phyloP scores from a whole-genome alignment of 129 eudicot genomes.

The Arctium lappa region DNA sequence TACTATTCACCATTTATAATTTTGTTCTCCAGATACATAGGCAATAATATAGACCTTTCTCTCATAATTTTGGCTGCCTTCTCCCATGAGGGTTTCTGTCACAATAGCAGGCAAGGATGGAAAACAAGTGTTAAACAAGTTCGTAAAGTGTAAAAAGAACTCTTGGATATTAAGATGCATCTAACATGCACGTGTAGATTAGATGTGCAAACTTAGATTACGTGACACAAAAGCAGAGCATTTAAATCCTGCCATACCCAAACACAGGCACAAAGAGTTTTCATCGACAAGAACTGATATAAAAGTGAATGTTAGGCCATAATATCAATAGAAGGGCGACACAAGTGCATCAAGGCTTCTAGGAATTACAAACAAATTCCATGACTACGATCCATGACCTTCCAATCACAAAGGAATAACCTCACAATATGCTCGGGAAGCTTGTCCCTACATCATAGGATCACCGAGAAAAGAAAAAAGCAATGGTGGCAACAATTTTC shows the following conservation, averaged over 20 bases:
- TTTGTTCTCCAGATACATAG: conserved; percentile 7
- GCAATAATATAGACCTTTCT: conserved; percentile 54
- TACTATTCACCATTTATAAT: background rate
- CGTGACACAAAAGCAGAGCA: background rate
- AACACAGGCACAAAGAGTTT: background rate
- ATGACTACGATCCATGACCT: background rate
- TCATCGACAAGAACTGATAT: background rate
- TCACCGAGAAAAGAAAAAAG: background rate
- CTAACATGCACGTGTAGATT: background rate
- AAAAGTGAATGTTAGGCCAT: background rate
- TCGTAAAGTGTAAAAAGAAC: background rate
- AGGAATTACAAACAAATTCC: no score
- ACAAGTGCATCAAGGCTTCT: background rate
- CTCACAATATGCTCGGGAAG: background rate
- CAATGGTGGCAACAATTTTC: background rate
- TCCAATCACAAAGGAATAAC: background rate
- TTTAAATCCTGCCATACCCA: background rate
- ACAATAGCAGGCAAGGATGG: conserved; percentile 14
- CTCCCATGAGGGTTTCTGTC: conserved; percentile 99
- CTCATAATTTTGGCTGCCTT: conserved; percentile 85
- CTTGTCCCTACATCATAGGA: background rate
- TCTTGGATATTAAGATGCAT: background rate
- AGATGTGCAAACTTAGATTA: background rate
- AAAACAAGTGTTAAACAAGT: conserved; percentile 1
- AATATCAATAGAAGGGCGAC: background rate